Percentiles rank a stretch among this genome's conserved stretches.
phyloP scores from a whole-genome alignment of 371 early-diverging fungal genomes.

The Mortierella sp. region DNA sequence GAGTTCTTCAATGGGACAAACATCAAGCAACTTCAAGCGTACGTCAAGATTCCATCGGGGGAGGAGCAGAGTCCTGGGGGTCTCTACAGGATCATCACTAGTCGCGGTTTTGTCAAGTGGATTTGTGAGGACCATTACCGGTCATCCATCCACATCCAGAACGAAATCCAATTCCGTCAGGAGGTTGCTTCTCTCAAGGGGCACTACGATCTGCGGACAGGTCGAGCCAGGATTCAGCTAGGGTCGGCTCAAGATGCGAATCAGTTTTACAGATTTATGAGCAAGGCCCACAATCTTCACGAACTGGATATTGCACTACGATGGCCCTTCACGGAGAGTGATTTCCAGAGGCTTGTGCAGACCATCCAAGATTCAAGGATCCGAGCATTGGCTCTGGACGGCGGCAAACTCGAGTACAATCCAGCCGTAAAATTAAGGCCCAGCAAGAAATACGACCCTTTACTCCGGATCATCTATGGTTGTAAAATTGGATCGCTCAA shows the following conservation, averaged over 20 bases:
- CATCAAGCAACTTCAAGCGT: conserved; percentile 26
- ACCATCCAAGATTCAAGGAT: conserved; percentile 21
- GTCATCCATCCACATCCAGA: conserved; percentile 14
- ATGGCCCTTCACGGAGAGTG: conserved; percentile 30
- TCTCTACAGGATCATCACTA: conserved; percentile 26
- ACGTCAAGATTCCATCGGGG: conserved; percentile 19
- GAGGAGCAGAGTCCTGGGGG: conserved; percentile 6
- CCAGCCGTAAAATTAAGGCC: conserved; percentile 7
- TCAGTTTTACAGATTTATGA: conserved; percentile 19
- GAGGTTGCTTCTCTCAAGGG: conserved; percentile 15
- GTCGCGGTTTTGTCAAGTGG: conserved; percentile 33
- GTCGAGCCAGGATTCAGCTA: conserved; percentile 22
- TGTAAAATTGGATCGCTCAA: conserved; percentile 26
- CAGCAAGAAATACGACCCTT: conserved; percentile 39
- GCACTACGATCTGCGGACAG: conserved; percentile 17
- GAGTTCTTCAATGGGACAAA: conserved; percentile 19
- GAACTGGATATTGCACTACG: conserved; percentile 24
- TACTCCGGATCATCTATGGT: conserved; percentile 21
- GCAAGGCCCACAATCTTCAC: conserved; percentile 20
- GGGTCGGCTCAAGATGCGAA: conserved; percentile 15
- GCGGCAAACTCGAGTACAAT: conserved; percentile 16
- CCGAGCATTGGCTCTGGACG: conserved; percentile 15
- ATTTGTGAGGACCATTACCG: conserved; percentile 36
- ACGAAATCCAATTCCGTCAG: conserved; percentile 22
- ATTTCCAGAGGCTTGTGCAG: conserved; percentile 21